Evolutionary conservation across 148 eudicot species (phyloP), one percentile per base, ranked within the genome.

Genomic region (Polygonum aviculare): DNA sequence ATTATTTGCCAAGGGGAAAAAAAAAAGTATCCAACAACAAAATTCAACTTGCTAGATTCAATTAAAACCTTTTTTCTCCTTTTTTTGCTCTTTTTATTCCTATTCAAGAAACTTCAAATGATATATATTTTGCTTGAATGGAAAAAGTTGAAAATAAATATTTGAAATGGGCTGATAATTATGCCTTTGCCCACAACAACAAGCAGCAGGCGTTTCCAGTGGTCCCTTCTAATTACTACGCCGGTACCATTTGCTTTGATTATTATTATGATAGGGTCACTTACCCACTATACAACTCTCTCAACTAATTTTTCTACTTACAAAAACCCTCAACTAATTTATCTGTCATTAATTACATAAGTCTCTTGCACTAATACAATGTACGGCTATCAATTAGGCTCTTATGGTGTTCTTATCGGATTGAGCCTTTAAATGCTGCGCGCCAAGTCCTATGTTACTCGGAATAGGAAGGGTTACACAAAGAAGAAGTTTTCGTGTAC

Each of bases 121-220:
- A 5, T 51, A 51, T 51, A 5, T 51, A 51, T 51, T 51, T 15
- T 51, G 15, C 16, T 16, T 51, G 0, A 0, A 51, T 16, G 16
- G 16, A 51, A 16, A 16, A 51, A 44, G 47, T 44, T 44, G 38
- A 62, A 62, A 54, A 4, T 12, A 49, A 16, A 31, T 62, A 9
- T 62, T 26, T 26, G 38, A 62, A 62, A 62, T 62, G 31, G 31
- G 69, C 38, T 38, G 19, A 67, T 67, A 67, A 67, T 67, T 38
- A 67, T 67, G 72, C 44, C 21, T 67, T 67, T 18, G 44, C 72
- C 36, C 35, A 60, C 65, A 60, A 26, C 69, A 60, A 15, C 19
- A 67, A 67, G 72, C 72, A 67, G 72, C 72, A 67, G 72, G 69
- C 69, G 69, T 60, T 16, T 18, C 38, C 44, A 1, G 72, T 67